These are phyloP conservation scores for Zalaria sp. DNA, from an alignment of 2,329 filamentous ascomycete species.

Conservation along the genomic window DNA sequence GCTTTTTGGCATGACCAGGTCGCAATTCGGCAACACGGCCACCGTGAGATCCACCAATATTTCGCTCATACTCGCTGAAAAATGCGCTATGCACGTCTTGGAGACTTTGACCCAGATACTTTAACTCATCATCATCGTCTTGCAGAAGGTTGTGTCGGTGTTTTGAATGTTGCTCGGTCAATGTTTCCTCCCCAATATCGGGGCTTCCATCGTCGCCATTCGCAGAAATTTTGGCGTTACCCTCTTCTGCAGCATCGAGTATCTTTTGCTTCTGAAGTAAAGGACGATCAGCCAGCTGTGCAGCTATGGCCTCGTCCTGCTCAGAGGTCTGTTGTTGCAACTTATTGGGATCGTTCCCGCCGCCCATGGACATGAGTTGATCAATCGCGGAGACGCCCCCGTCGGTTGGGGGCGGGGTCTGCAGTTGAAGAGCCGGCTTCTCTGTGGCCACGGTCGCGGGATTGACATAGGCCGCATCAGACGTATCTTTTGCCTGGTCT, in stretches of 20 bases:
- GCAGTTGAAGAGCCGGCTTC: neutral
- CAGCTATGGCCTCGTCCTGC: constrained; percentile 75
- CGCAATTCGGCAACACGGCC: constrained; percentile 36
- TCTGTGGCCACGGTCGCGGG: neutral
- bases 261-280: constrained; percentile 85
- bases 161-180: constrained; percentile 23
- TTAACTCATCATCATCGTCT: constrained; percentile 76
- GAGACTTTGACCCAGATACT: constrained; percentile 62
- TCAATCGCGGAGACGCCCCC: constrained; percentile 49
- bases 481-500: neutral
- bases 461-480: neutral
- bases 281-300: constrained; percentile 78
- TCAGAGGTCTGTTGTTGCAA: constrained; percentile 67
- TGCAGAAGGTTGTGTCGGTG: constrained; percentile 64
- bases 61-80: constrained; percentile 65
- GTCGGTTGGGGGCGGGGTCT: constrained; percentile 13
- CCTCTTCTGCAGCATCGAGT: constrained; percentile 67
- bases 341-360: constrained; percentile 50
- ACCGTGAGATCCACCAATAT: constrained; percentile 25
- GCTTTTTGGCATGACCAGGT: constrained; percentile 37
- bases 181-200: constrained; percentile 26
- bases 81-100: constrained; percentile 63
- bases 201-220: constrained; percentile 24
- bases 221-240: constrained; percentile 21
- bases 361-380: constrained; percentile 63